Percentiles rank a stretch among this genome's conserved stretches.
These are phyloP conservation scores for Lichtheimia corymbifera DNA, from an alignment of 371 early-diverging fungal species.

Conservation along the genomic window DNA sequence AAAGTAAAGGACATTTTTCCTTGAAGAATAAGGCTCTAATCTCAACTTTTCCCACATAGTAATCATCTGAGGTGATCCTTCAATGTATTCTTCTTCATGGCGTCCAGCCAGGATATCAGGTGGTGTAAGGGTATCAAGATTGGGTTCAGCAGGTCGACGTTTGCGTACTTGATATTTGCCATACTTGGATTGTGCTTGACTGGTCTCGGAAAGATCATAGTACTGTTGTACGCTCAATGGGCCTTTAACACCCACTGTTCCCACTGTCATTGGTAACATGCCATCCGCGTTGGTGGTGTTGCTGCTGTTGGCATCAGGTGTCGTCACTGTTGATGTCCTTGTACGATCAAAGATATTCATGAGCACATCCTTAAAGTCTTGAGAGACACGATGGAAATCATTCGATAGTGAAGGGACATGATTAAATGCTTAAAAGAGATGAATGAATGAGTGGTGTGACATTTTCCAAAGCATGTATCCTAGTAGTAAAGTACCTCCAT, in stretches of 20 bases:
- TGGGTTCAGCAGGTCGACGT: conserved; percentile 58
- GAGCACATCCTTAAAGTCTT: conserved; percentile 48
- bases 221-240: conserved; percentile 54
- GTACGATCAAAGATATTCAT: conserved; percentile 43
- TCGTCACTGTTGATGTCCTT: conserved; percentile 6
- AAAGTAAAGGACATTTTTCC: conserved; percentile 59
- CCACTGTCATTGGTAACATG: conserved; percentile 34
- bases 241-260: conserved; percentile 44
- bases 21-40: conserved; percentile 57
- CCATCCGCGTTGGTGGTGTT: conserved; percentile 18
- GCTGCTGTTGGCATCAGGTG: not conserved
- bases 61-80: conserved; percentile 55
- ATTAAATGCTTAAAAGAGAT: not conserved
- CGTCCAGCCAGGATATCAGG: conserved; percentile 60
- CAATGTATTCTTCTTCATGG: conserved; percentile 57
- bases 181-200: conserved; percentile 61
- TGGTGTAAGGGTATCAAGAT: conserved; percentile 45
- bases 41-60: conserved; percentile 67
- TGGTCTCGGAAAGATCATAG: conserved; percentile 51
- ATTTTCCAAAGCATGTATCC: not conserved
- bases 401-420: conserved; percentile 16
- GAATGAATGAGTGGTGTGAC: not conserved
- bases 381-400: conserved; percentile 22
- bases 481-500: conserved; percentile 39
- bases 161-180: conserved; percentile 68